Evolutionary conservation across 2,329 filamentous ascomycete species (phyloP).

Genomic region (Daldinia eschscholtzii): DNA sequence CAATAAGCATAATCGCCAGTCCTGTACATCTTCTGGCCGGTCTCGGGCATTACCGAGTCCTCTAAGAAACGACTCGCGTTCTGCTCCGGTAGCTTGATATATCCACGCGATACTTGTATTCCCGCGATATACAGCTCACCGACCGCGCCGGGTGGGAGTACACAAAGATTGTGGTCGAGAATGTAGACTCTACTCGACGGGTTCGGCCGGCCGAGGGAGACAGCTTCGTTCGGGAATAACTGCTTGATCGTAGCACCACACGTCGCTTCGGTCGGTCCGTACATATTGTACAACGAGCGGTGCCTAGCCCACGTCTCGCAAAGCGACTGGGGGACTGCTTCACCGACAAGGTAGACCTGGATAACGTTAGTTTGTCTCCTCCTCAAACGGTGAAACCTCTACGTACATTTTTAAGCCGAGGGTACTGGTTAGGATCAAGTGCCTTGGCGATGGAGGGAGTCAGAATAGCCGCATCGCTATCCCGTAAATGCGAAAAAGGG

Average conservation of each 20-base stretch:
- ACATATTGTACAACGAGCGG: conserved; percentile 4
- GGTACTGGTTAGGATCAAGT: conserved; percentile 53
- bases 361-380: background rate
- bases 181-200: background rate
- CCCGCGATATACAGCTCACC: conserved; percentile 60
- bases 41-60: conserved; percentile 4
- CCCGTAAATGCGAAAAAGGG: conserved; percentile 51
- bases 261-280: background rate
- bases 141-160: conserved; percentile 51
- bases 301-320: background rate
- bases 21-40: conserved; percentile 17
- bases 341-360: conserved; percentile 5
- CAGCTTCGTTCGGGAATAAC: background rate
- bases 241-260: conserved; percentile 3
- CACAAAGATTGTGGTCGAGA: background rate
- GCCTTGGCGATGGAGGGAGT: conserved; percentile 56
- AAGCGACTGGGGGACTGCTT: conserved; percentile 1
- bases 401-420: conserved; percentile 44
- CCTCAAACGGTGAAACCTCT: conserved; percentile 21
- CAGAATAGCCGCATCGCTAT: conserved; percentile 52
- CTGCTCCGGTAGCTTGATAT: conserved; percentile 52
- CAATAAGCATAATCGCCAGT: conserved; percentile 24
- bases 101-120: conserved; percentile 58
- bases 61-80: conserved; percentile 12
- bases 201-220: conserved; percentile 2